phyloP scores from a whole-genome alignment of 1,284 basidiomycete species.

The Puccinia sorghi region DNA sequence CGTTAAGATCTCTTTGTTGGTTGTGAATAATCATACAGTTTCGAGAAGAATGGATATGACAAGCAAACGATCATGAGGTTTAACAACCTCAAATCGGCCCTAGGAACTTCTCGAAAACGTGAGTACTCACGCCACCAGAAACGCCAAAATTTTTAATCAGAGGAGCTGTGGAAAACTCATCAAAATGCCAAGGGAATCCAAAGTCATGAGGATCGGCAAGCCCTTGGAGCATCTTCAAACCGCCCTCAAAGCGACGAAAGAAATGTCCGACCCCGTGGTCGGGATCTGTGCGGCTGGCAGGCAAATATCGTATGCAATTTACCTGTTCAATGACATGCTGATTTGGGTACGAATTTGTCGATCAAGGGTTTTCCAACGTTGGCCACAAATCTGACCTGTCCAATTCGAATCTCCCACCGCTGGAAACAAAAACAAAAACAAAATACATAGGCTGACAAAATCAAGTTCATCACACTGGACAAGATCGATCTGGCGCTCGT shows the following conservation, averaged over 20 bases:
- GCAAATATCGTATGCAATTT: slow-evolving; percentile 89
- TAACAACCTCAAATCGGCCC: slow-evolving; percentile 59
- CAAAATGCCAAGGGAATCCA: not conserved
- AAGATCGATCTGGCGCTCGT: slow-evolving; percentile 70
- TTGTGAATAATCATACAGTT: slow-evolving; percentile 71
- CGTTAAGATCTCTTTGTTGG: slow-evolving; percentile 61
- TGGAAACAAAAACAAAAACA: slow-evolving; percentile 49
- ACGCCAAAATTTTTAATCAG: not conserved
- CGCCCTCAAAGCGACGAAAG: slow-evolving; percentile 74
- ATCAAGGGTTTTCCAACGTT: not conserved
- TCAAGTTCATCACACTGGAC: slow-evolving; percentile 58
- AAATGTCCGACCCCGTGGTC: slow-evolving; percentile 60
- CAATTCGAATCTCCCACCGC: not conserved
- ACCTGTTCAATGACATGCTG: slow-evolving; percentile 76
- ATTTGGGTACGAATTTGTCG: slow-evolving; percentile 69
- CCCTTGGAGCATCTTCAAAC: slow-evolving; percentile 92
- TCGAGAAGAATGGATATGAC: slow-evolving; percentile 59
- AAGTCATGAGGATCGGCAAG: slow-evolving; percentile 90
- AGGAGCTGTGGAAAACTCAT: not conserved
- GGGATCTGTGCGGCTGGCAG: slow-evolving; percentile 72
- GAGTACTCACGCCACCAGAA: slow-evolving; percentile 46
- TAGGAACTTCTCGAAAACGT: slow-evolving; percentile 61
- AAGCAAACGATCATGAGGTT: slow-evolving; percentile 60
- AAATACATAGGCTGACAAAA: slow-evolving; percentile 54
- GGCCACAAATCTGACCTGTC: not conserved